Conservation (phyloP, 176 grass and related monocot genomes). For the Bothriochloa decipiens region DNA sequence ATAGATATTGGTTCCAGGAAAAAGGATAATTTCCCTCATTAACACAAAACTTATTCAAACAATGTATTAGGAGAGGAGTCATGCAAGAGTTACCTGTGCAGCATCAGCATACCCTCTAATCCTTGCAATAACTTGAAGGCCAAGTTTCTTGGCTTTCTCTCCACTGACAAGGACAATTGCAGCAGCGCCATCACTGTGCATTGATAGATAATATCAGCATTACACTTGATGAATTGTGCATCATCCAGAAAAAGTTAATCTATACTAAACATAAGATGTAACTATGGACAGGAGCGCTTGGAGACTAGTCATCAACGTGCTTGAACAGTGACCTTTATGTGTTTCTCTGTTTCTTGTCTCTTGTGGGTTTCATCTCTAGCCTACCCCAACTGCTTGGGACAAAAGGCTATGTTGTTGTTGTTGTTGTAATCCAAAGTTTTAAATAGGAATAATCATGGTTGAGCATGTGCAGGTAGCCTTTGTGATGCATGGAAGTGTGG, state of each 20-base stretch:
- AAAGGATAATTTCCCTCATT: constrained; percentile 9
- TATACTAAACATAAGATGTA: not conserved
- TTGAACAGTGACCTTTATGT: too few species aligned
- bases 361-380: too few species aligned
- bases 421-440: not conserved
- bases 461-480: not conserved
- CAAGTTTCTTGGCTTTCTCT: constrained; percentile 76
- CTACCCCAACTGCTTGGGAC: too few species aligned
- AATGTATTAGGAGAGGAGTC: not conserved
- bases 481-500: not conserved
- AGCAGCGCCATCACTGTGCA: constrained; percentile 84
- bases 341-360: too few species aligned
- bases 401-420: too few species aligned
- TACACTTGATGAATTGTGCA: not conserved
- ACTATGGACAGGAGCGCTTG: too few species aligned
- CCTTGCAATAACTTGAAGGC: constrained; percentile 83
- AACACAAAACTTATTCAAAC: not conserved
- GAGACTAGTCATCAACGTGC: too few species aligned
- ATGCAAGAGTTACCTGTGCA: constrained; percentile 68
- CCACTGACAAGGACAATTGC: constrained; percentile 89
- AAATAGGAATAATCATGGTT: constrained; percentile 3
- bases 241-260: constrained; percentile 19
- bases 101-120: constrained; percentile 89
- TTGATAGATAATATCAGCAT: constrained; percentile 31
- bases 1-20: not conserved